A percentile compares a stretch with the other conserved stretches of the same genome.
phyloP scores from a whole-genome alignment of 805 yeast species.

The Suhomyces xylopsoci region DNA sequence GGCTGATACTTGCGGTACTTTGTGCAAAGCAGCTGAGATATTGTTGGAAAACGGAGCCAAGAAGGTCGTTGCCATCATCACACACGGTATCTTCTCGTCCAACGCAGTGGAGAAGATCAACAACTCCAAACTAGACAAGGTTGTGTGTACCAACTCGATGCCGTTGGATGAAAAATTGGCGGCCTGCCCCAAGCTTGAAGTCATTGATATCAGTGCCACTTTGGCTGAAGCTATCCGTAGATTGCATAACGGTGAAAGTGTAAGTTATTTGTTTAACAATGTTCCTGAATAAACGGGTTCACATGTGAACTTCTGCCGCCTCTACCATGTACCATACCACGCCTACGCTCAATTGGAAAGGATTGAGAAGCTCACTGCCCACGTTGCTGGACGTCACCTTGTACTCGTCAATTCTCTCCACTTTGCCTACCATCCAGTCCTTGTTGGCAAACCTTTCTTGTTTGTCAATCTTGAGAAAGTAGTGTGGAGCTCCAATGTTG shows the following conservation, averaged over 20 bases:
- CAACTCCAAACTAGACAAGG: conserved; percentile 60
- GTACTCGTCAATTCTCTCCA: conserved; percentile 54
- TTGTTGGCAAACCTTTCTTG: conserved; percentile 34
- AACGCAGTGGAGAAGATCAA: conserved; percentile 73
- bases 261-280: conserved; percentile 79
- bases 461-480: conserved; percentile 54
- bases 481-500: conserved; percentile 84
- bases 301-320: conserved; percentile 40
- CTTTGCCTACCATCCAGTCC: conserved; percentile 83
- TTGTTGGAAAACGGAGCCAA: conserved; percentile 77
- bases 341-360: conserved; percentile 63
- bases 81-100: conserved; percentile 92
- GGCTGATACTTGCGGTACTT: conserved; percentile 98
- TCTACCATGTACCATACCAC: conserved; percentile 62
- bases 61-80: conserved; percentile 86
- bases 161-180: conserved; percentile 68
- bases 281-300: conserved; percentile 25
- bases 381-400: conserved; percentile 46
- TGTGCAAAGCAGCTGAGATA: conserved; percentile 91
- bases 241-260: conserved; percentile 93
- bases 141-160: conserved; percentile 91
- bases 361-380: conserved; percentile 45
- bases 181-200: conserved; percentile 65
- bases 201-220: conserved; percentile 80
- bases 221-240: conserved; percentile 93